Evolutionary conservation across 1,284 basidiomycete species (phyloP), one percentile per base, ranked within the genome.

Genomic region (Microbotryomycetes sp.): DNA sequence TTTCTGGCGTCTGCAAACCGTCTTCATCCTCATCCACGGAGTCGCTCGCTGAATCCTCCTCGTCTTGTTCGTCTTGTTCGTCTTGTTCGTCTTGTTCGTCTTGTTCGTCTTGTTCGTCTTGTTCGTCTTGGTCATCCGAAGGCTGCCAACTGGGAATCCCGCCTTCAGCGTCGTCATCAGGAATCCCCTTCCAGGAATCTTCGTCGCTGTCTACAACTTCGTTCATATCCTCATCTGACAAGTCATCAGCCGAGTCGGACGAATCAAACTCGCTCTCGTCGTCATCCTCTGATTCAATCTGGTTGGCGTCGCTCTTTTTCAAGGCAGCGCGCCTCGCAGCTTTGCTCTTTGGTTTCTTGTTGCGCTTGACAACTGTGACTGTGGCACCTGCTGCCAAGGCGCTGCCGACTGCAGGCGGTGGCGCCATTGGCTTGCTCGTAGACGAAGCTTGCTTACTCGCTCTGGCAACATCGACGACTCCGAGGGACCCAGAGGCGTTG

Each of bases 1-100:
- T 16, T 5, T 31, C 30, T 2, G 57, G 65, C n/a, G 21, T 29
- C 15, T 74, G 74, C 31, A 74, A 74, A 31, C 73, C 72, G 35
- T 67, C 66, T 45, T 63, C 69, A 24, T 62, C 57, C 30, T 62
- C 61, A 16, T 67, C 67, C 21, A 58, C 59, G 16, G 56, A 61
- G 49, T 55, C 62, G 52, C n/a, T 60, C 58, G 63, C 67, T 7
- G 46, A 52, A 21, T 51, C 61, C 18, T 48, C 50, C 5, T 58
- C 64, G 3, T 30, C 50, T 2, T 46, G 45, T 2, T 67, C 68
- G 3, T 61, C 68, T 3, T 70, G 71, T 5, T 67, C 72, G 3
- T 65, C 70, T 47, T 70, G 60, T 23, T 59, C 70, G 0, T 64
- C 62, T 11, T 68, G 62, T 5, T 65, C 63, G 1, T 62, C 56